These are phyloP conservation scores for Chrysoporthe puriensis DNA, from an alignment of 2,329 filamentous ascomycete species.

Conservation along the genomic window DNA sequence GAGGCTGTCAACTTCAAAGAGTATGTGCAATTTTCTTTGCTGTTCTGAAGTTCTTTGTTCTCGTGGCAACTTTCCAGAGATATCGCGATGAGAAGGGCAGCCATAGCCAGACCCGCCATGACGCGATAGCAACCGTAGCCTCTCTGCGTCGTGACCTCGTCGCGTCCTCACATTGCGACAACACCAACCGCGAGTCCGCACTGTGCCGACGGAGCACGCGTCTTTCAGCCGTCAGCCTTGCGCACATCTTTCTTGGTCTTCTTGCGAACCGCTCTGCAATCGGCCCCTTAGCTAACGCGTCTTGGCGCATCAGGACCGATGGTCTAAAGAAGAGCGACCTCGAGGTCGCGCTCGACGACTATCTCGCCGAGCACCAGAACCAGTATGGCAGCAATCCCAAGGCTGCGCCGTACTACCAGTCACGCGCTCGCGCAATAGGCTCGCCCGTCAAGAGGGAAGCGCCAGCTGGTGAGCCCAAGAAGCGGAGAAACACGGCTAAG, in stretches of 20 bases:
- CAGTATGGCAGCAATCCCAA: conserved; percentile 65
- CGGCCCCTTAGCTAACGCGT: conserved; percentile 27
- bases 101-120: neutral
- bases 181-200: neutral
- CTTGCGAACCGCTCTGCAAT: neutral
- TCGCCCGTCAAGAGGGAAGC: conserved; percentile 65
- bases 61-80: neutral
- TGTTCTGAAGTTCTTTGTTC: neutral
- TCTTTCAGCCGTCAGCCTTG: neutral
- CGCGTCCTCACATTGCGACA: conserved; percentile 14
- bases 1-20: conserved; percentile 70
- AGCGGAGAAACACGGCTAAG: conserved; percentile 51
- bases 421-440: conserved; percentile 59
- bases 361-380: conserved; percentile 70
- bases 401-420: conserved; percentile 77
- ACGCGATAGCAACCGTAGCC: neutral
- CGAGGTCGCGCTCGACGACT: conserved; percentile 73
- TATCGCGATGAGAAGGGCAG: neutral
- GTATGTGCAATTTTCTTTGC: conserved; percentile 54
- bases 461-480: conserved; percentile 46
- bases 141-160: neutral
- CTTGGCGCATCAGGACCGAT: conserved; percentile 59
- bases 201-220: neutral
- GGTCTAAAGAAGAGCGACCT: conserved; percentile 78
- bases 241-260: neutral